phyloP scores from a whole-genome alignment of 768 basidiomycete species.

The Lactarius psammicola region DNA sequence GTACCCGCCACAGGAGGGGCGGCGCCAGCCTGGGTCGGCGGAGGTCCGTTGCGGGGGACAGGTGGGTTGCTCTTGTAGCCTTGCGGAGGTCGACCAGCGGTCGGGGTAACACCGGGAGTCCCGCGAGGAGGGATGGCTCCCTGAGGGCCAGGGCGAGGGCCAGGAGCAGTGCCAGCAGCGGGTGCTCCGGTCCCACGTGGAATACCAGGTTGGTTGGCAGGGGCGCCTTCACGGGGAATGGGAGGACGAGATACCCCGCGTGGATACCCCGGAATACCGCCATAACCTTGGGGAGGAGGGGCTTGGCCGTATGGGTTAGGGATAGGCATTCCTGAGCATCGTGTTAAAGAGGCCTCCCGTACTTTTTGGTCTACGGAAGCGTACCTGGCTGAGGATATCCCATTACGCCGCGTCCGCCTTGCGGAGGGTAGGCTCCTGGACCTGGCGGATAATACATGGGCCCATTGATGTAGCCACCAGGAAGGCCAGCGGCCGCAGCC shows the following conservation, averaged over 20 bases:
- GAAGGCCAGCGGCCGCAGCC: conserved; percentile 83
- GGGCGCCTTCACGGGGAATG: conserved; percentile 65
- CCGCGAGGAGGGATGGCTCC: conserved; percentile 48
- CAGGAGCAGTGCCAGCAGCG: conserved; percentile 42
- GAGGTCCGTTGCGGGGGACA: conserved; percentile 35
- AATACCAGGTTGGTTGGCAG: conserved; percentile 45
- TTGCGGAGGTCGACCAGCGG: conserved; percentile 39
- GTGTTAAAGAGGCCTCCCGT: conserved; percentile 48
- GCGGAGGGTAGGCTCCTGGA: conserved; percentile 77
- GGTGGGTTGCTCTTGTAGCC: conserved; percentile 36
- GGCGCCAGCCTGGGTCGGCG: conserved; percentile 41
- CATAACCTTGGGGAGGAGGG: conserved; percentile 74
- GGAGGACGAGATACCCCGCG: conserved; percentile 62
- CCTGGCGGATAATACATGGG: conserved; percentile 85
- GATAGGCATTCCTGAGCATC: conserved; percentile 72
- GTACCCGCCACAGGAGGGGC: conserved; percentile 42
- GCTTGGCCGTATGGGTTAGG: conserved; percentile 68
- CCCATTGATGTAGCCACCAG: conserved; percentile 77
- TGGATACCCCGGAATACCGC: conserved; percentile 65
- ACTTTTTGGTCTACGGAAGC: conserved; percentile 32
- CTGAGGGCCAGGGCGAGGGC: conserved; percentile 61
- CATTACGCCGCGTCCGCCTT: conserved; percentile 70
- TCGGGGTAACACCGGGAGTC: conserved; percentile 46
- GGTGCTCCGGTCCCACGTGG: conserved; percentile 68
- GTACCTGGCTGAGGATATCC: conserved; percentile 83